Evolutionary conservation across 352 stramenopile genomes (phyloP).

Genomic region (Blastocystis sp.): DNA sequence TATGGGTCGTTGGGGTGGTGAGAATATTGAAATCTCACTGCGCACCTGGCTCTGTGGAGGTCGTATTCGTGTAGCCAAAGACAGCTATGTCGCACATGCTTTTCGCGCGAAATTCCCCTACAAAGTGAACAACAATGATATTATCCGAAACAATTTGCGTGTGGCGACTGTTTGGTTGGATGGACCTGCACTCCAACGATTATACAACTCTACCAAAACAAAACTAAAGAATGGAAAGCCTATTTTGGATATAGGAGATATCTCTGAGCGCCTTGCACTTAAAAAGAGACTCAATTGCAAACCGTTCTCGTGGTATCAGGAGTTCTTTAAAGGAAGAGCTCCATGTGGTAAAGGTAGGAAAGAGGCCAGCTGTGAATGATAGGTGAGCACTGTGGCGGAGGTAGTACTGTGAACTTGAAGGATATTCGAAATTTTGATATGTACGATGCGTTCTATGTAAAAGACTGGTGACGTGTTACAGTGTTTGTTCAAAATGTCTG

Average conservation of each 20-base stretch:
- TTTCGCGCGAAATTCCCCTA: slow-evolving; percentile 8
- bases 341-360: slow-evolving; percentile 6
- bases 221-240: slow-evolving; percentile 12
- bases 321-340: slow-evolving; percentile 38
- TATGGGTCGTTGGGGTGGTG: slow-evolving; percentile 2
- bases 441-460: slow-evolving; percentile 2
- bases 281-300: slow-evolving; percentile 41
- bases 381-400: slow-evolving; percentile 13
- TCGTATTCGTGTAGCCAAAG: slow-evolving; percentile 51
- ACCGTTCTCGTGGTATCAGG: slow-evolving; percentile 42
- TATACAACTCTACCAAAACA: neutral
- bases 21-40: slow-evolving; percentile 58
- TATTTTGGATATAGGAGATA: slow-evolving; percentile 4
- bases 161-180: slow-evolving; percentile 44
- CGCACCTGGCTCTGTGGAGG: slow-evolving; percentile 47
- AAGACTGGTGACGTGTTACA: neutral
- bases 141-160: slow-evolving; percentile 4
- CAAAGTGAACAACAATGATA: slow-evolving; percentile 46
- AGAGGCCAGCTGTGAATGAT: neutral
- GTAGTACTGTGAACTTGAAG: neutral
- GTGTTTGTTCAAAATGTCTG: neutral
- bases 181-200: neutral
- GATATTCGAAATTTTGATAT: neutral
- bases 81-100: slow-evolving; percentile 11
- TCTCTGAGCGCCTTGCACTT: slow-evolving; percentile 37